Evolutionary conservation across 139 green algal genomes (phyloP).

Genomic region (Pseudopediastrum boryanum): DNA sequence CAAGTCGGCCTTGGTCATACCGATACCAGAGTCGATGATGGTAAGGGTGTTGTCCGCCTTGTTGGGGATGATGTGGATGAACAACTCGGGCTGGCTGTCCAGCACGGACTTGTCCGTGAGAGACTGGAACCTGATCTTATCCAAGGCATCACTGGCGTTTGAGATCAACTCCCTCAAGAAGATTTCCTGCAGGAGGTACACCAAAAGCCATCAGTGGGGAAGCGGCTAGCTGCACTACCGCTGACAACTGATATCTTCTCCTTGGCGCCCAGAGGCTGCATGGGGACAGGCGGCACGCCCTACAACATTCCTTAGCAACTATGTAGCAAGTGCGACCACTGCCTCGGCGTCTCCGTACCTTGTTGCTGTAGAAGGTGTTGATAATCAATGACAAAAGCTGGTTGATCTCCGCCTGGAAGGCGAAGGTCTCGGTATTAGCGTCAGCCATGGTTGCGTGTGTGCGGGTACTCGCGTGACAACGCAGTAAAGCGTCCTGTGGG

Average conservation of each 20-base stretch:
- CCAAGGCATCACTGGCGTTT: constrained; percentile 95
- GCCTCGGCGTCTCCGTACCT: constrained; percentile 65
- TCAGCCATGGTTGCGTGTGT: no score
- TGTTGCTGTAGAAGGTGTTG: constrained; percentile 99
- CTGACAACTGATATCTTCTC: no score
- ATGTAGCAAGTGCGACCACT: no score
- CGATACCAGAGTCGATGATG: constrained; percentile 95
- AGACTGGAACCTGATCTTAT: constrained; percentile 98
- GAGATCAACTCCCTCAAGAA: constrained; percentile 98
- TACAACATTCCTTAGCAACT: no score
- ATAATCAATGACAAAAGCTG: constrained; percentile 99
- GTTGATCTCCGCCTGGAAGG: constrained; percentile 97
- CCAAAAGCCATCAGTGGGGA: background rate
- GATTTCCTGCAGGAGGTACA: constrained; percentile 69
- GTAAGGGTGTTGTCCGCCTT: constrained; percentile 97
- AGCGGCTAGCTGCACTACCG: no score
- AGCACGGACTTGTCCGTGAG: constrained; percentile 98
- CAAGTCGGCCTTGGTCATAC: constrained; percentile 98
- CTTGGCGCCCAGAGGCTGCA: no score
- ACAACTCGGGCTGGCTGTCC: constrained; percentile 92
- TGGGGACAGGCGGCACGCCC: no score
- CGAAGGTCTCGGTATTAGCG: no score
- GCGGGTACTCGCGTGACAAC: no score
- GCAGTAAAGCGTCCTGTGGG: no score
- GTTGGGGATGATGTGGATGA: constrained; percentile 96